Percentiles rank a stretch among this genome's conserved stretches.
Conservation (phyloP, 148 eudicot species). For the Hydrangea macrophylla region DNA sequence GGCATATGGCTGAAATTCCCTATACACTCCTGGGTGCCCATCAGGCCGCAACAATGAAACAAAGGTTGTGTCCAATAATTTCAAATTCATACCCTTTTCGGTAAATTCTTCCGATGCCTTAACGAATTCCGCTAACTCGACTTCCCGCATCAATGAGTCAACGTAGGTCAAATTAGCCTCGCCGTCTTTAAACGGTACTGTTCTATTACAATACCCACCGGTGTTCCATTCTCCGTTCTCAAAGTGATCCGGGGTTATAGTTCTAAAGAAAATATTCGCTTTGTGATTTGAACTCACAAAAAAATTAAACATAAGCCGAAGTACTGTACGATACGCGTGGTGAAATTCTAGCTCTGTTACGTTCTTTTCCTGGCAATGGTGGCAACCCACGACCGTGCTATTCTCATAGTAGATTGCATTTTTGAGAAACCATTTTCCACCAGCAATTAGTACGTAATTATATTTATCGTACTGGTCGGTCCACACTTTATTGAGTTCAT, state of each 20-base stretch:
- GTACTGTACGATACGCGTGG: constrained; percentile 47
- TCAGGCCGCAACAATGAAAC: constrained; percentile 76
- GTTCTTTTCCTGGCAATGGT: constrained; percentile 53
- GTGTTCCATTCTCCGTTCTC: constrained; percentile 77
- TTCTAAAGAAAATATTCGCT: constrained; percentile 41
- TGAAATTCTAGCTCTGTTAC: constrained; percentile 61
- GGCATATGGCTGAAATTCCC: constrained; percentile 56
- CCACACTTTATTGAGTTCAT: constrained; percentile 64
- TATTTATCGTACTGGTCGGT: constrained; percentile 37
- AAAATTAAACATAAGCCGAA: constrained; percentile 31
- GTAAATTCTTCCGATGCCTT: constrained; percentile 27
- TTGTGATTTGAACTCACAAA: constrained; percentile 40
- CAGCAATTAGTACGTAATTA: constrained; percentile 56
- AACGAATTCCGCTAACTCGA: constrained; percentile 64
- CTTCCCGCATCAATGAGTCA: constrained; percentile 38
- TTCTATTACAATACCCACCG: constrained; percentile 68
- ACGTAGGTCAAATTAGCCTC: constrained; percentile 27
- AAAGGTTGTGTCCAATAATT: constrained; percentile 50
- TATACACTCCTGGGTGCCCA: constrained; percentile 79
- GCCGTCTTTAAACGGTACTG: constrained; percentile 46
- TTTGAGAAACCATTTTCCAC: constrained; percentile 76
- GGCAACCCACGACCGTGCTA: constrained; percentile 54
- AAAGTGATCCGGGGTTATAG: constrained; percentile 75
- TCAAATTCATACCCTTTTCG: constrained; percentile 29
- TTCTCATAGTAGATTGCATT: constrained; percentile 69